phyloP scores from a whole-genome alignment of 23 red algal genomes.

The Cyanidiococcus yangmingshanensis region DNA sequence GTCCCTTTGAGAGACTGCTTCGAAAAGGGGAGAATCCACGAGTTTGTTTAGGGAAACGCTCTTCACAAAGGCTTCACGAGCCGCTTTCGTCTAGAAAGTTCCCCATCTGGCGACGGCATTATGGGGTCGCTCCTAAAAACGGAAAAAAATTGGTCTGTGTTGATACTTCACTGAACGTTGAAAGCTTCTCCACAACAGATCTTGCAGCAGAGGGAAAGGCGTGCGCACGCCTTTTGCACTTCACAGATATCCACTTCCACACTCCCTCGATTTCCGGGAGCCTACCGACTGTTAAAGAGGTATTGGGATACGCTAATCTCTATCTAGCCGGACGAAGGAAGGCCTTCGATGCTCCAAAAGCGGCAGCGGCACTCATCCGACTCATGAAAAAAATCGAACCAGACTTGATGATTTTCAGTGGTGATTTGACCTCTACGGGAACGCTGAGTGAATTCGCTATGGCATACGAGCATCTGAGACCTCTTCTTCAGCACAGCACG shows the following conservation, averaged over 20 bases:
- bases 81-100: too few relatives aligned
- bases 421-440: slow-evolving; percentile 15
- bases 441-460: not conserved
- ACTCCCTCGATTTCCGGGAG: not conserved
- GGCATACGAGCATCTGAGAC: slow-evolving; percentile 4
- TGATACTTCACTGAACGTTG: too few relatives aligned
- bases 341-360: not conserved
- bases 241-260: slow-evolving; percentile 16
- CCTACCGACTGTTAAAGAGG: not conserved
- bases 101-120: too few relatives aligned
- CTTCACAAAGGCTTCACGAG: too few relatives aligned
- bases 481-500: not conserved
- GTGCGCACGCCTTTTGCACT: not conserved
- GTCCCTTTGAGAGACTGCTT: too few relatives aligned
- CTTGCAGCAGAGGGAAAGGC: not conserved
- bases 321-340: not conserved
- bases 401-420: slow-evolving; percentile 15
- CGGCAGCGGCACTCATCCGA: not conserved
- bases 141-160: too few relatives aligned
- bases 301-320: slow-evolving; percentile 3
- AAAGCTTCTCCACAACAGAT: too few relatives aligned
- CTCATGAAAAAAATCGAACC: not conserved
- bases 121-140: too few relatives aligned
- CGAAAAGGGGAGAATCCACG: too few relatives aligned
- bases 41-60: too few relatives aligned